A percentile compares a stretch with the other conserved stretches of the same genome.
Evolutionary conservation across 2,329 filamentous ascomycete genomes (phyloP).

Genomic region (Fusarium poae): DNA sequence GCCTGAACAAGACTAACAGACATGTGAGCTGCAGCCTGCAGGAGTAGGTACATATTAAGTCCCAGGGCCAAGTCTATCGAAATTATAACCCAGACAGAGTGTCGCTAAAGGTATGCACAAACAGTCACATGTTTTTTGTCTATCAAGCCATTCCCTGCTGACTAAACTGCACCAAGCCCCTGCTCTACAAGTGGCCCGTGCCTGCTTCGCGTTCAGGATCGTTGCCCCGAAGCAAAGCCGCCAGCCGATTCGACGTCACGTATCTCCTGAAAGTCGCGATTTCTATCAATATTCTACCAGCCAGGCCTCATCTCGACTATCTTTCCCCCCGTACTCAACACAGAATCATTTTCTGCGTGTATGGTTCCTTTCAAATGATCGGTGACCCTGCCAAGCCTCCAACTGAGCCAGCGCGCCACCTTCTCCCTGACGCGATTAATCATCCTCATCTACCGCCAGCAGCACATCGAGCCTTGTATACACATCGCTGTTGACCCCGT

Average conservation of each 20-base stretch:
- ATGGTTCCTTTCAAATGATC: constrained; percentile 48
- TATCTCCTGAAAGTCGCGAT: constrained; percentile 41
- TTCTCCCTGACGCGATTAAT: constrained; percentile 48
- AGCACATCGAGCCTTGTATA: constrained; percentile 25
- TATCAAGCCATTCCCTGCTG: neutral
- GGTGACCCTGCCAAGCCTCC: constrained; percentile 48
- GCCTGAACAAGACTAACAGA: constrained; percentile 23
- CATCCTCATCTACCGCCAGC: constrained; percentile 37
- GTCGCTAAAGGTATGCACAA: accelerated
- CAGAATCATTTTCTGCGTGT: constrained; percentile 17
- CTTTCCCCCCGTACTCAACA: constrained; percentile 29
- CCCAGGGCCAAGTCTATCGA: neutral
- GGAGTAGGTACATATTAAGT: constrained; percentile 3
- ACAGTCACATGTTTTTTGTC: constrained; percentile 1
- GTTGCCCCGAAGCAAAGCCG: constrained; percentile 33
- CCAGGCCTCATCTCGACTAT: constrained; percentile 39
- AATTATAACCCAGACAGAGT: constrained; percentile 8
- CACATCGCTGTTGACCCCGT: constrained; percentile 28
- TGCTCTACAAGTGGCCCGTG: constrained; percentile 43
- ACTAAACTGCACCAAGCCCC: constrained; percentile 13
- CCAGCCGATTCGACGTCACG: constrained; percentile 53
- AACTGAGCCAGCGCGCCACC: constrained; percentile 52
- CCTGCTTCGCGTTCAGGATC: constrained; percentile 57
- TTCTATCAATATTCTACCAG: constrained; percentile 48
- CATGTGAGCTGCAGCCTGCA: constrained; percentile 19